Percentiles rank a stretch among this genome's conserved stretches.
These are phyloP conservation scores for Neobulgaria alba DNA, from an alignment of 2,329 filamentous ascomycete species.

Conservation along the genomic window DNA sequence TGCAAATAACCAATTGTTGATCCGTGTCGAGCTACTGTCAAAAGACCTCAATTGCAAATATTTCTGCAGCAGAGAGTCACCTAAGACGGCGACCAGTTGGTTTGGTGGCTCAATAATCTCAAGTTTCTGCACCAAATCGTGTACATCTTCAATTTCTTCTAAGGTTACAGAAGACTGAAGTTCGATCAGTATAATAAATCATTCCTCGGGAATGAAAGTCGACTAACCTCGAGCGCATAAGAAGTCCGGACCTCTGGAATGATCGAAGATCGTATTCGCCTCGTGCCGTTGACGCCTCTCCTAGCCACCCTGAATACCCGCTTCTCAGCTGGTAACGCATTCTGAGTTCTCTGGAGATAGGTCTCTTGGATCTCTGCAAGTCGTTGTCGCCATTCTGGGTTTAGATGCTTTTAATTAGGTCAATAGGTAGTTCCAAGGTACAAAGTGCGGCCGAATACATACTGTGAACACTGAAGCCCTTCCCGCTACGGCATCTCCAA, in stretches of 20 bases:
- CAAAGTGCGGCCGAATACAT: slow-evolving; percentile 3
- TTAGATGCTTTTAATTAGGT: slow-evolving; percentile 46
- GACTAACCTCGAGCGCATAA: slow-evolving; percentile 55
- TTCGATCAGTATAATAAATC: slow-evolving; percentile 1
- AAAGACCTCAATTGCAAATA: slow-evolving; percentile 57
- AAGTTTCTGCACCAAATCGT: slow-evolving; percentile 61
- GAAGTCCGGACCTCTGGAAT: slow-evolving; percentile 67
- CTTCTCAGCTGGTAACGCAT: slow-evolving; percentile 32
- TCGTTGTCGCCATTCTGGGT: slow-evolving; percentile 63
- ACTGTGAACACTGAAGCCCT: slow-evolving; percentile 55
- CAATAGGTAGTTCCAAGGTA: slow-evolving; percentile 14
- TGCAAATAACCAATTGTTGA: slow-evolving; percentile 50
- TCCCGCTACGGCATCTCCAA: slow-evolving; percentile 57
- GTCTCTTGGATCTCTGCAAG: slow-evolving; percentile 58
- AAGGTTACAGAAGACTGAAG: slow-evolving; percentile 52
- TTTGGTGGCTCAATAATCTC: slow-evolving; percentile 76
- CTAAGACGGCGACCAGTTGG: slow-evolving; percentile 69
- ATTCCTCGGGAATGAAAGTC: background rate
- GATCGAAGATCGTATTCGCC: slow-evolving; percentile 41
- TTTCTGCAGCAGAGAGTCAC: slow-evolving; percentile 72
- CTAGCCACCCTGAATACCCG: slow-evolving; percentile 57
- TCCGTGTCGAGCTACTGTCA: slow-evolving; percentile 40
- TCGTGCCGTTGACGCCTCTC: slow-evolving; percentile 36
- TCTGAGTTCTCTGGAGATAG: slow-evolving; percentile 40
- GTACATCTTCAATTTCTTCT: slow-evolving; percentile 68